These are phyloP conservation scores for Atkinsonella texensis DNA, from an alignment of 2,329 filamentous ascomycete genomes.

Conservation along the genomic window DNA sequence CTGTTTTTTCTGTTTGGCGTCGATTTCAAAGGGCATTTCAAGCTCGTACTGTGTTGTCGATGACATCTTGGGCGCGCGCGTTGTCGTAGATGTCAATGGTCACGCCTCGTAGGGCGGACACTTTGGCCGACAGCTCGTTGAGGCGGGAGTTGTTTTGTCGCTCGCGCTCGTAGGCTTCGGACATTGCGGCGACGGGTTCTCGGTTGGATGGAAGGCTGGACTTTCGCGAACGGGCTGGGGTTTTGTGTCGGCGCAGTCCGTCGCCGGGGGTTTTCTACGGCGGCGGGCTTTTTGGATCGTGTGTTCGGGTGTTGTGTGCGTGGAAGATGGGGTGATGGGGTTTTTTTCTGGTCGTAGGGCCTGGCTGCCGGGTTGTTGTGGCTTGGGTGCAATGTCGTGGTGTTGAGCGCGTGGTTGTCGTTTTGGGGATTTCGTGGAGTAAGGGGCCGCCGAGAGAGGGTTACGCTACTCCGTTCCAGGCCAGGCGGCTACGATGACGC, in stretches of 20 bases:
- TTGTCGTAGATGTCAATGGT: slow-evolving; percentile 98
- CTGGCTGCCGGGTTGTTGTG: neutral
- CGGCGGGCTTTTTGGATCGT: neutral
- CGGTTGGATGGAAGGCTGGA: neutral
- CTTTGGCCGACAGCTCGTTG: slow-evolving; percentile 80
- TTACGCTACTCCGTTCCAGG: neutral
- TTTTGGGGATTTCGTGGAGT: no score
- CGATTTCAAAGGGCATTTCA: neutral
- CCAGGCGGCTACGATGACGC: neutral
- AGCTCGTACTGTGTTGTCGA: slow-evolving; percentile 66
- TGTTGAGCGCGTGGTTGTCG: neutral
- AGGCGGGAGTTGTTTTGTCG: slow-evolving; percentile 92
- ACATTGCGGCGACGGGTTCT: slow-evolving; percentile 40
- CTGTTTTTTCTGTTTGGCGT: neutral
- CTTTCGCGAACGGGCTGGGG: neutral
- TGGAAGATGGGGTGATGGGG: no score
- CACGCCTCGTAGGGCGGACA: slow-evolving; percentile 81
- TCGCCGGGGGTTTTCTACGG: neutral
- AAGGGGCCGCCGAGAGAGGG: neutral
- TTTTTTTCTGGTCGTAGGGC: no score
- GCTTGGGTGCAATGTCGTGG: neutral
- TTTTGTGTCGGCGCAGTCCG: neutral
- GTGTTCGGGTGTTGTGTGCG: neutral
- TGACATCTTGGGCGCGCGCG: slow-evolving; percentile 73
- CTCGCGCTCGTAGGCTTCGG: slow-evolving; percentile 68